Evolutionary conservation across 192 early-diverging fungal species (phyloP).

Genomic region (Coemansia erecta): DNA sequence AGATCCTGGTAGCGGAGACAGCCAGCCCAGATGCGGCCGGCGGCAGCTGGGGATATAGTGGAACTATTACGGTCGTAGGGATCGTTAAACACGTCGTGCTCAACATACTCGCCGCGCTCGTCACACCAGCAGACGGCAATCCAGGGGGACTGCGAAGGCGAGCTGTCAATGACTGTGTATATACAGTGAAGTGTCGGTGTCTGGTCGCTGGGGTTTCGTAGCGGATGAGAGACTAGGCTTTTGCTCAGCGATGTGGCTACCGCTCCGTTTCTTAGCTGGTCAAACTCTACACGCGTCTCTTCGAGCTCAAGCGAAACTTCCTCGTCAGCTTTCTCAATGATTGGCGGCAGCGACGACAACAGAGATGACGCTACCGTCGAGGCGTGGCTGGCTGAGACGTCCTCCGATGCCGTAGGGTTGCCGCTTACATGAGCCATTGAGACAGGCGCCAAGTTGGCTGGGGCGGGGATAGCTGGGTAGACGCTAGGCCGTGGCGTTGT

Average conservation of each 20-base stretch:
- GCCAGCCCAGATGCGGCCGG: conserved; percentile 38
- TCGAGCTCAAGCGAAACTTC: conserved; percentile 20
- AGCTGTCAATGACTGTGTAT: conserved; percentile 17
- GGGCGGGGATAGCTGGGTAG: too few relatives aligned
- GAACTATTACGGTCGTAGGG: too few relatives aligned
- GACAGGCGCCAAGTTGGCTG: too few relatives aligned
- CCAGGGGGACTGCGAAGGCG: conserved; percentile 9
- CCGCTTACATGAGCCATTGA: too few relatives aligned
- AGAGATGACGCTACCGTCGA: background rate
- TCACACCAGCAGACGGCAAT: conserved; percentile 50
- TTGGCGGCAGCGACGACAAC: background rate
- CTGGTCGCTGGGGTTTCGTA: conserved; percentile 25
- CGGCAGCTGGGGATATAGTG: conserved; percentile 8
- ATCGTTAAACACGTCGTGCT: conserved; percentile 29
- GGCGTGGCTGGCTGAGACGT: too few relatives aligned
- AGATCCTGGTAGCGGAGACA: conserved; percentile 35
- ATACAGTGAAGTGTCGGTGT: conserved; percentile 39
- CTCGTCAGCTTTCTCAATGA: conserved; percentile 2
- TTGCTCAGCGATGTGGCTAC: conserved; percentile 1
- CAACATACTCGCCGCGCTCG: conserved; percentile 52
- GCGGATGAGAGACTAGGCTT: conserved; percentile 27
- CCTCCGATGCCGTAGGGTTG: too few relatives aligned
- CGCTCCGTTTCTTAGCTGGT: background rate
- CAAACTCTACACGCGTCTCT: conserved; percentile 30
- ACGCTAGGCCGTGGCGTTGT: too few relatives aligned